Evolutionary conservation across 2,329 filamentous ascomycete species (phyloP), one percentile per base, ranked within the genome.

Genomic region (Trichoderma breve): DNA sequence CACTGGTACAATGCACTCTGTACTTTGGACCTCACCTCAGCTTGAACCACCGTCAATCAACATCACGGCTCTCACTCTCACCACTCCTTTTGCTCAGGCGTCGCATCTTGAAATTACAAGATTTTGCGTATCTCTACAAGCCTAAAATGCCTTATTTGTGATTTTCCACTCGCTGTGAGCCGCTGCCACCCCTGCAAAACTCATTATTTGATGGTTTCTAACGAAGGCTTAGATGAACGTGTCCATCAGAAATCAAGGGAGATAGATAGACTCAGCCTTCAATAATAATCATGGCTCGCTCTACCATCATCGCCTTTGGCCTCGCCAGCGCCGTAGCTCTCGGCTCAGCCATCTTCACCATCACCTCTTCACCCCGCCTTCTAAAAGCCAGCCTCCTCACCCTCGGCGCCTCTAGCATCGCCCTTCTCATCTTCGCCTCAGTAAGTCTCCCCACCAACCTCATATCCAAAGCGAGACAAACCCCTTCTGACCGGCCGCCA

Each of bases 401-500:
- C 0, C 67, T 70, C 32, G 18, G 79, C 32, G 55, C 77, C 6
- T 57, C 75, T 3, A 24, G 75, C 55, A 71, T 78, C n/a, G 67
- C 68, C 24, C 64, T 78, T 2, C 15, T 74, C 68, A 76, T 81
- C 62, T 81, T 80, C 63, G 55, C 78, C 32, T 78, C 79, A 34
- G 82, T 82, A 75, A 71, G 77, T 26, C 34, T 7, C 14, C 34
- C 34, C 34, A 36, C 34, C 24, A 28, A 21, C n/a, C 21, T 34
- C 57, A 15, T n/a, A n/a, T 15, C 43, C n/a, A 51, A 47, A 21
- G 2, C 15, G n/a, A n/a, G n/a, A n/a, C n/a, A n/a, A n/a, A n/a
- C 18, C 2, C 3, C 4, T 18, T 18, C 3, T 53, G 63, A 70
- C 60, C 60, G 28, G 1, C 24, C 15, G 7, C n/a, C 74, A 55